Evolutionary conservation across 2,329 filamentous ascomycete genomes (phyloP), one percentile per base, ranked within the genome.

Genomic region (Phaeoacremonium minimum): DNA sequence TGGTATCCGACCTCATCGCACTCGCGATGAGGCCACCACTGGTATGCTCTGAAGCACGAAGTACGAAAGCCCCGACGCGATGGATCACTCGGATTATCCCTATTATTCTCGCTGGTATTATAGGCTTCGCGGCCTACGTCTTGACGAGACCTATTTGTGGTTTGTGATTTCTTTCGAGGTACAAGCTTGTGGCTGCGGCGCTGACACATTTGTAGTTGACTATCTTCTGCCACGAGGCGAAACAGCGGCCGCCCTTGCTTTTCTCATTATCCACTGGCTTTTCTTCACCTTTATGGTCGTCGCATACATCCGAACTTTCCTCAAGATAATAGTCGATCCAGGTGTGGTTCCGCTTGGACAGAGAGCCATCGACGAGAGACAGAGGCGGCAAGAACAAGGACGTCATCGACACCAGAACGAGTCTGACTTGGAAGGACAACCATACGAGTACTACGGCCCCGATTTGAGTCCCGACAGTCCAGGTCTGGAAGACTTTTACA

Each of bases 401-500:
- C n/a, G n/a, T n/a, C n/a, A n/a, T n/a, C n/a, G n/a, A n/a, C n/a
- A n/a, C n/a, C n/a, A n/a, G n/a, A n/a, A n/a, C n/a, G n/a, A n/a
- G n/a, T n/a, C n/a, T n/a, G 41, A 7, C 17, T 35, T 15, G 18
- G 31, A 15, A 17, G 31, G 35, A 17, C 40, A 45, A 33, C 17
- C 16, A 40, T 32, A 6, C 29, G 36, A 11, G 28, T 42, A 45
- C n/a, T 42, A 45, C n/a, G 52, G 51, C 5, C 67, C 67, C 4
- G 71, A 76, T 36, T 48, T 51, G 19, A 61, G 70, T 38, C 70
- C 74, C n/a, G 77, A 86, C 45, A 77, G 77, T 35, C 76, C 80
- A 9, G 83, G 83, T 0, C 67, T 90, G 34, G 84, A 90, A 48
- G 61, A 69, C 4, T 95, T 94, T 55, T 94, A 93, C 53, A 83